These are phyloP conservation scores for Crucibulum parvulum DNA, from an alignment of 1,284 basidiomycete species.

Conservation along the genomic window DNA sequence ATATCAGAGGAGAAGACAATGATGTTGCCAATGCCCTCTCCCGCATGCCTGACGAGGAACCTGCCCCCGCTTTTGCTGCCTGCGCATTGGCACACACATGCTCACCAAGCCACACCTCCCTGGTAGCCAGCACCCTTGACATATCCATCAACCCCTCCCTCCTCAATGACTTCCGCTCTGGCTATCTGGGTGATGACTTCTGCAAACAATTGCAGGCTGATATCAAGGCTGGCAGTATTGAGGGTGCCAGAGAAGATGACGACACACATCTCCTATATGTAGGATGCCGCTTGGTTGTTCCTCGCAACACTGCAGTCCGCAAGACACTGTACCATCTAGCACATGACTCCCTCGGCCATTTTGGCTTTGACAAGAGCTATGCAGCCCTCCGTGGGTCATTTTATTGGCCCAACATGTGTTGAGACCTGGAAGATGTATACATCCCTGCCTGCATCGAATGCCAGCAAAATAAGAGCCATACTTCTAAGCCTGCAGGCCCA, in stretches of 20 bases:
- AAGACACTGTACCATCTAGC: constrained; percentile 23
- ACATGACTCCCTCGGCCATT: constrained; percentile 30
- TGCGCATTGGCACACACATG: constrained; percentile 19
- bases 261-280: constrained; percentile 2
- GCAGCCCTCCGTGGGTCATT: constrained; percentile 4
- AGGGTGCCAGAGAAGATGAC: constrained; percentile 1
- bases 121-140: constrained; percentile 11
- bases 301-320: constrained; percentile 29
- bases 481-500: constrained; percentile 11
- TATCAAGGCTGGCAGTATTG: constrained; percentile 10
- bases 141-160: constrained; percentile 23
- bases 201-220: background rate
- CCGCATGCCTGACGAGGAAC: constrained; percentile 17
- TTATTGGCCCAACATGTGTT: constrained; percentile 11
- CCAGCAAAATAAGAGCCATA: constrained; percentile 34
- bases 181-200: background rate
- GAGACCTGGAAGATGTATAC: constrained; percentile 20
- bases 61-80: constrained; percentile 19
- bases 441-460: constrained; percentile 39
- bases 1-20: constrained; percentile 44
- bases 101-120: background rate
- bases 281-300: constrained; percentile 29
- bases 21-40: constrained; percentile 43
- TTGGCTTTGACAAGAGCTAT: constrained; percentile 29
- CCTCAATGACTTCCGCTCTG: constrained; percentile 4